These are phyloP conservation scores for Nakazawaea laoshanensis DNA, from an alignment of 805 yeast genomes.

Conservation along the genomic window DNA sequence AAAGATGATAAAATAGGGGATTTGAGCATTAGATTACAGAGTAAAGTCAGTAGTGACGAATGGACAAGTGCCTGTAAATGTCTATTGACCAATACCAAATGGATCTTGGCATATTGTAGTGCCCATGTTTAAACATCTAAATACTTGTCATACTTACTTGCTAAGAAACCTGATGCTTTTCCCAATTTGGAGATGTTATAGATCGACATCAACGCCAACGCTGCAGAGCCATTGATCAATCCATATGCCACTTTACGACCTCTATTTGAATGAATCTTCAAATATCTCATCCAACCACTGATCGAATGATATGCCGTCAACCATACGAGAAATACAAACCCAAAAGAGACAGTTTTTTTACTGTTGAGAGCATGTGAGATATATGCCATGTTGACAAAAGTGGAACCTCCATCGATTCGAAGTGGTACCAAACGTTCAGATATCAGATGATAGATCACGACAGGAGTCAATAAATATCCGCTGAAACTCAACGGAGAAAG, in stretches of 20 bases:
- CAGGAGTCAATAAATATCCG: conserved; percentile 45
- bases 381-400: conserved; percentile 43
- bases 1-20: conserved; percentile 70
- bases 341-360: conserved; percentile 20
- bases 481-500: conserved; percentile 49
- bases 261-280: conserved; percentile 27
- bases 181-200: conserved; percentile 16
- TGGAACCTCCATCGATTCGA: conserved; percentile 57
- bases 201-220: conserved; percentile 29
- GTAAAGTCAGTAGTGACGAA: conserved; percentile 55
- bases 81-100: conserved; percentile 69
- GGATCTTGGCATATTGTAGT: conserved; percentile 74
- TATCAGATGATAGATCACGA: conserved; percentile 36
- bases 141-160: conserved; percentile 15
- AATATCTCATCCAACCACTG: conserved; percentile 43
- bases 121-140: conserved; percentile 16
- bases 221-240: conserved; percentile 26
- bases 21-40: conserved; percentile 59
- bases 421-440: conserved; percentile 43
- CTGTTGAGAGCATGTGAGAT: conserved; percentile 30
- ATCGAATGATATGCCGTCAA: conserved; percentile 43
- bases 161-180: conserved; percentile 16
- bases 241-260: conserved; percentile 38
- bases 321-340: conserved; percentile 26
- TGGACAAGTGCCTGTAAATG: conserved; percentile 91